Evolutionary conservation across 768 basidiomycete species (phyloP).

Genomic region (Pisolithus tinctorius): DNA sequence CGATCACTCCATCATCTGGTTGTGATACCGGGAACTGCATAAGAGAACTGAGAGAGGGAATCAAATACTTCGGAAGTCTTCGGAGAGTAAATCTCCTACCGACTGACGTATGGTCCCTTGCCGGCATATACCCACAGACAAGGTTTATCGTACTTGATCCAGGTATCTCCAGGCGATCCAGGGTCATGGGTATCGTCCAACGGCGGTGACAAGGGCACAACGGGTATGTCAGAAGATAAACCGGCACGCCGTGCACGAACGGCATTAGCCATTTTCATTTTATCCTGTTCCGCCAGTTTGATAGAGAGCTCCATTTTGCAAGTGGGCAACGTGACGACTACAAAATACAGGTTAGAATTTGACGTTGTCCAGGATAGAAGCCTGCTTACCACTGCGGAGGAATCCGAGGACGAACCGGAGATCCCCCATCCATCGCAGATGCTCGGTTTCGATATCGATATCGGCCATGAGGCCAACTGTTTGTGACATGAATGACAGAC

Average conservation of each 20-base stretch:
- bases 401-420: constrained; percentile 70
- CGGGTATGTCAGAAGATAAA: constrained; percentile 8
- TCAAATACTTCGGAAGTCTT: background rate
- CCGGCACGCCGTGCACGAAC: constrained; percentile 33
- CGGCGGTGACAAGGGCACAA: constrained; percentile 4
- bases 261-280: constrained; percentile 57
- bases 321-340: constrained; percentile 55
- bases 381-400: constrained; percentile 54
- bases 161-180: constrained; percentile 46
- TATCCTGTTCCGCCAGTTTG: constrained; percentile 65
- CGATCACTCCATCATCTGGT: constrained; percentile 74
- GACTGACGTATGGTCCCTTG: constrained; percentile 68
- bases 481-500: constrained; percentile 80
- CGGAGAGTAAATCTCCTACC: constrained; percentile 30
- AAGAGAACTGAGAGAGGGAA: constrained; percentile 42
- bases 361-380: no score
- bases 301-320: constrained; percentile 67
- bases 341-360: constrained; percentile 1
- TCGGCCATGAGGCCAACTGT: constrained; percentile 82
- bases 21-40: constrained; percentile 82
- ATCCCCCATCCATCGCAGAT: constrained; percentile 84
- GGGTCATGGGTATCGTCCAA: constrained; percentile 13
- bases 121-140: constrained; percentile 69
- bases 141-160: constrained; percentile 66
- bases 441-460: constrained; percentile 75